Evolutionary conservation across 345 rosid species (phyloP).

Genomic region (Tarenaya hassleriana): DNA sequence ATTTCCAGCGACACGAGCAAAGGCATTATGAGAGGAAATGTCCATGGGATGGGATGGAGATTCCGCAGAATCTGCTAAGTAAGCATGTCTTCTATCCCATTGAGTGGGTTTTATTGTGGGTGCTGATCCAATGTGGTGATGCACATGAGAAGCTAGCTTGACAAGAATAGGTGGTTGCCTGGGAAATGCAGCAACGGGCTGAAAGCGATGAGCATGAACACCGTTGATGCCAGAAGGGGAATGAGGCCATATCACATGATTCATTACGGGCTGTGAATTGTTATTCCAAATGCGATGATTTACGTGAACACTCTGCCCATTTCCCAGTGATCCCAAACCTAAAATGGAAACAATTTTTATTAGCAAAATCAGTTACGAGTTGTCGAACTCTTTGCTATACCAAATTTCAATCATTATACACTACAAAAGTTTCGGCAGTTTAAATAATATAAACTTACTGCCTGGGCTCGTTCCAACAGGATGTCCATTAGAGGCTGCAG

Average conservation of each 20-base stretch:
- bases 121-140: conserved; percentile 77
- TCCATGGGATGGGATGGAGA: conserved; percentile 63
- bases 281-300: conserved; percentile 58
- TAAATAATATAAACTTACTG: conserved; percentile 14
- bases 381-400: too few relatives aligned
- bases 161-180: conserved; percentile 57
- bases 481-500: conserved; percentile 34
- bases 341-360: too few relatives aligned
- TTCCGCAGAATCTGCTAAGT: conserved; percentile 73
- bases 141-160: conserved; percentile 55
- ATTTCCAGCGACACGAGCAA: conserved; percentile 50
- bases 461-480: background rate
- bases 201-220: conserved; percentile 35
- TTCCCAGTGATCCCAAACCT: conserved; percentile 4
- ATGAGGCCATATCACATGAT: conserved; percentile 89
- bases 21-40: conserved; percentile 44
- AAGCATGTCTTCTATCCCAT: conserved; percentile 70
- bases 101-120: conserved; percentile 58
- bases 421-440: too few relatives aligned
- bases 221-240: conserved; percentile 59
- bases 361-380: too few relatives aligned
- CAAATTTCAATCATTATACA: too few relatives aligned
- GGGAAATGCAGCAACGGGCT: conserved; percentile 52
- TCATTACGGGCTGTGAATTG: conserved; percentile 68
- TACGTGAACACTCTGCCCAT: conserved; percentile 65